These are phyloP conservation scores for Aspergillus uvarum DNA, from an alignment of 2,329 filamentous ascomycete species.

Conservation along the genomic window DNA sequence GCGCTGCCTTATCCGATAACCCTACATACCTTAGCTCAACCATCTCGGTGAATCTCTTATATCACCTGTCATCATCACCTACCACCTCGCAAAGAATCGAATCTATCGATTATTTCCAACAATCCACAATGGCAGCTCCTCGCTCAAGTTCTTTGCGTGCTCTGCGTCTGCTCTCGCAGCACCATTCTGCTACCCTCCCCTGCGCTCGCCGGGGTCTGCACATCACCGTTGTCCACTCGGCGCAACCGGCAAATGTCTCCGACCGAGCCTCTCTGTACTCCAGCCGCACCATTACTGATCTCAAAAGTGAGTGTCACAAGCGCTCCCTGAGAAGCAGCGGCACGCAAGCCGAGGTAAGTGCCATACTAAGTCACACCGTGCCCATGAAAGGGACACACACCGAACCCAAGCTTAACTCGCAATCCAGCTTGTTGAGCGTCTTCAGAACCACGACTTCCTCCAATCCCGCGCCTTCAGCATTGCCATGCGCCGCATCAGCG, in stretches of 20 bases:
- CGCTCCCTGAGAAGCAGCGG: slow-evolving; percentile 49
- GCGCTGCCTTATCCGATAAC: slow-evolving; percentile 10
- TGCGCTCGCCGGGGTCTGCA: slow-evolving; percentile 52
- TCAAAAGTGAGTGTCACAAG: slow-evolving; percentile 53
- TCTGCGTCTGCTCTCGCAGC: slow-evolving; percentile 44
- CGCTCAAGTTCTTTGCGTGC: slow-evolving; percentile 47
- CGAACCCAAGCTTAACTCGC: neutral
- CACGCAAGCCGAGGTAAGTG: slow-evolving; percentile 51
- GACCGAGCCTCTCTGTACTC: slow-evolving; percentile 54
- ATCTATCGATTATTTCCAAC: neutral
- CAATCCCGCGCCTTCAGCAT: slow-evolving; percentile 57
- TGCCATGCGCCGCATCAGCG: slow-evolving; percentile 51
- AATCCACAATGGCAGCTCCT: slow-evolving; percentile 43
- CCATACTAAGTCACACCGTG: neutral
- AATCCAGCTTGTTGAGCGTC: slow-evolving; percentile 50
- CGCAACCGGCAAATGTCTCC: slow-evolving; percentile 49
- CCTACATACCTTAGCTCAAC: slow-evolving; percentile 16
- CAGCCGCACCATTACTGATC: slow-evolving; percentile 52
- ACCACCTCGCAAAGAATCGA: neutral
- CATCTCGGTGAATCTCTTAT: slow-evolving; percentile 4
- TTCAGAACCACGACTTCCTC: slow-evolving; percentile 54
- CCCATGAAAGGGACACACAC: neutral
- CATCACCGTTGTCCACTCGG: slow-evolving; percentile 61
- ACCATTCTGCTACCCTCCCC: slow-evolving; percentile 31
- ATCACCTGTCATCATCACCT: slow-evolving; percentile 1